Evolutionary conservation across 306 rosid species (phyloP), one percentile per base, ranked within the genome.

Genomic region (Trifolium dubium): DNA sequence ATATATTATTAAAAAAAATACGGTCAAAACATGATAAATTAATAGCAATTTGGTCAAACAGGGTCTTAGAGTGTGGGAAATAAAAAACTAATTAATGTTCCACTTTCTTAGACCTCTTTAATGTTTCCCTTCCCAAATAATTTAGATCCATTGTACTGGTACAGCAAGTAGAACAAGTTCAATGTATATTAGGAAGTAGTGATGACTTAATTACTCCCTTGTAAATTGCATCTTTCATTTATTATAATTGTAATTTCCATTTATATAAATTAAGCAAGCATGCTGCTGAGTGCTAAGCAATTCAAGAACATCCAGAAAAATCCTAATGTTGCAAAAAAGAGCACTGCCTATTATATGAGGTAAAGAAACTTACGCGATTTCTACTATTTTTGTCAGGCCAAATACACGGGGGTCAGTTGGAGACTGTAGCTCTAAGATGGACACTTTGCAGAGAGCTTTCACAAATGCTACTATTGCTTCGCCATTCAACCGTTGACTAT

Each of bases 341-440:
- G 64, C 28, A 77, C 46, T 19, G 10, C 60, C 77, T 61, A 67
- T 14, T 53, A 54, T 29, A 39, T 12, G 67, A 44, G 70, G 72
- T 62, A 74, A 67, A 73, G 73, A 75, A 80, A 77, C 97, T 87
- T 87, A 95, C 99, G 99, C 98, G 55, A 92, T 89, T 80, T 95
- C 99, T 67, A 95, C 99, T 76, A 95, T 77, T 87, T 95, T 95
- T 32, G 99, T 95, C 77, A 95, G 99, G 87, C 98, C 90, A 85
- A 95, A 95, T 56, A 95, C 98, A 72, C 99, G 99, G 74, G 99
- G 99, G 49, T 95, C 99, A 67, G 96, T 90, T 78, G 96, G 99
- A 88, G 99, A 92, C 86, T 95, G 99, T 90, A 95, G 84, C 86
- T 95, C 99, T 47, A 84, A 83, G 82, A 92, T 87, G 80, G 99